Conservation (phyloP, 2,329 filamentous ascomycete species). For the Rhinocladiella mackenziei region DNA sequence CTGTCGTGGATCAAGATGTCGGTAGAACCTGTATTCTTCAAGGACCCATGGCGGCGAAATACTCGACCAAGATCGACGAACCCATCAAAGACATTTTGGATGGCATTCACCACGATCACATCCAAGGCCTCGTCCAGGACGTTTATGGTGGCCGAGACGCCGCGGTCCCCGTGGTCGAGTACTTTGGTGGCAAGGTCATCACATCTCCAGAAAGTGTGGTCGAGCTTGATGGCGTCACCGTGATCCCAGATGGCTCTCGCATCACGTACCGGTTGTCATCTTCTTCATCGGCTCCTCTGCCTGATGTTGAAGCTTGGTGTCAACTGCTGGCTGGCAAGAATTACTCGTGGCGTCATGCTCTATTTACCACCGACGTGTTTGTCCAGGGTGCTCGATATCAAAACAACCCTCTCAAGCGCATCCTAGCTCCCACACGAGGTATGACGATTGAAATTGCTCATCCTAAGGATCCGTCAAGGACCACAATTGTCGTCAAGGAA, state of each 20-base stretch:
- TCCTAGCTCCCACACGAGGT: constrained; percentile 80
- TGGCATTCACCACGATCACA: constrained; percentile 82
- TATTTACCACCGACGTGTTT: constrained; percentile 89
- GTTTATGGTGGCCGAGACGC: constrained; percentile 70
- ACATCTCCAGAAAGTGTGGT: constrained; percentile 65
- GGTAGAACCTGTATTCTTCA: constrained; percentile 94
- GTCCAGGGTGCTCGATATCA: constrained; percentile 96
- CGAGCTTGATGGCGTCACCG: constrained; percentile 75
- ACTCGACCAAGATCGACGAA: constrained; percentile 84
- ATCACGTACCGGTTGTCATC: constrained; percentile 78
- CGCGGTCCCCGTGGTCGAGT: constrained; percentile 80
- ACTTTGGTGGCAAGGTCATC: constrained; percentile 82
- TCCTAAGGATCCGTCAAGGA: constrained; percentile 78
- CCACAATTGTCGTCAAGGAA: constrained; percentile 80
- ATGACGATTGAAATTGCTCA: constrained; percentile 83
- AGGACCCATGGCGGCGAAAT: constrained; percentile 86
- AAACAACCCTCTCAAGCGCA: constrained; percentile 89
- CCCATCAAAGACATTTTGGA: constrained; percentile 94
- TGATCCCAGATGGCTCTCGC: constrained; percentile 74
- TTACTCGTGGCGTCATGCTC: constrained; percentile 89
- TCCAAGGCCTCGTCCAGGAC: constrained; percentile 71
- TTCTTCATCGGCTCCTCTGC: constrained; percentile 68
- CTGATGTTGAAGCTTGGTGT: constrained; percentile 78
- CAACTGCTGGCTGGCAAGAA: constrained; percentile 77
- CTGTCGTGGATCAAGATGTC: constrained; percentile 93